A percentile compares a stretch with the other conserved stretches of the same genome.
phyloP scores from a whole-genome alignment of 805 yeast species.

The Schwanniomyces vanrijiae region DNA sequence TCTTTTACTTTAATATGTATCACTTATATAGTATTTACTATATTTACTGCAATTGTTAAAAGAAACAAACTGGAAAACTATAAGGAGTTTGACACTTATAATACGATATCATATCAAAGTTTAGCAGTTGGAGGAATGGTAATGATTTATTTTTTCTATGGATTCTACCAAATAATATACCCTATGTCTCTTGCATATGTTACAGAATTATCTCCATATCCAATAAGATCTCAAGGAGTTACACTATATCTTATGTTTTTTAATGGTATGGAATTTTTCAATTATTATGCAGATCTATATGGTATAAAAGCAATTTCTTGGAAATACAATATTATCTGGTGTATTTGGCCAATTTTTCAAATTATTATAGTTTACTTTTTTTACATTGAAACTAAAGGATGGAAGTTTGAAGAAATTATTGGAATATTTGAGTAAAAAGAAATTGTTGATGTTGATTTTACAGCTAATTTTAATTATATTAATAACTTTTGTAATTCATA shows the following conservation, averaged over 20 bases:
- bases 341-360: conserved; percentile 28
- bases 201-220: conserved; percentile 2
- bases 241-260: conserved; percentile 24
- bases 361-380: conserved; percentile 28
- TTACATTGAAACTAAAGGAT: conserved; percentile 45
- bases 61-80: conserved; percentile 14
- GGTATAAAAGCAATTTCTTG: conserved; percentile 43
- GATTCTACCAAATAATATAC: not conserved
- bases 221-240: conserved; percentile 32
- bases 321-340: conserved; percentile 45
- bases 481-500: no score
- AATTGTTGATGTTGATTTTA: no score
- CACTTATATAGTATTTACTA: conserved; percentile 22
- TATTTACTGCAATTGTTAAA: conserved; percentile 19
- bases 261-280: conserved; percentile 22
- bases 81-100: no score
- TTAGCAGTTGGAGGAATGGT: conserved; percentile 6
- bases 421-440: conserved; percentile 30
- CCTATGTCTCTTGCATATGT: not conserved
- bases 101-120: no score
- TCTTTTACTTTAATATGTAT: conserved; percentile 25
- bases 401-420: conserved; percentile 44
- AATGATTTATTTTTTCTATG: not conserved
- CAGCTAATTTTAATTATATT: no score
- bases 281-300: conserved; percentile 32